Percentiles rank a stretch among this genome's conserved stretches.
Conservation (phyloP, 1,139 yeast species). For the Kodamaea derodonti region DNA sequence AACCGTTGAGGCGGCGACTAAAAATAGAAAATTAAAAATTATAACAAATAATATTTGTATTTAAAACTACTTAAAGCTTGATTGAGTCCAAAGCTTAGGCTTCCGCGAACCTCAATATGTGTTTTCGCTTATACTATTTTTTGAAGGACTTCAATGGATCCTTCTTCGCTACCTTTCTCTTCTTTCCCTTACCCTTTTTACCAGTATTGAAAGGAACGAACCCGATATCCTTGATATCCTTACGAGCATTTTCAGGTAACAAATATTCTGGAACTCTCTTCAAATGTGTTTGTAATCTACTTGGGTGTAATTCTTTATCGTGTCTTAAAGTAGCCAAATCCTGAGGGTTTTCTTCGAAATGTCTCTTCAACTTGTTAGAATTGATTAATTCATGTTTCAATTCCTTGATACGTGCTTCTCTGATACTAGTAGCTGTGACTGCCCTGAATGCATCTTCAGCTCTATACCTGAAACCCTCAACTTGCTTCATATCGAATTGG, state of each 20-base stretch:
- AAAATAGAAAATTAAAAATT: no score
- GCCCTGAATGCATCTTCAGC: slow-evolving; percentile 97
- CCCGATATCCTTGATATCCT: slow-evolving; percentile 57
- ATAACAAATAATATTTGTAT: no score
- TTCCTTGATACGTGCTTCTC: slow-evolving; percentile 93
- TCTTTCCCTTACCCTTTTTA: slow-evolving; percentile 19
- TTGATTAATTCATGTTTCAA: slow-evolving; percentile 82
- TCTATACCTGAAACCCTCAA: slow-evolving; percentile 94
- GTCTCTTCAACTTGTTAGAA: slow-evolving; percentile 87
- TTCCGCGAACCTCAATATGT: no score
- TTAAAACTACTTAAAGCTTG: no score
- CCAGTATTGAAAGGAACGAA: slow-evolving; percentile 70
- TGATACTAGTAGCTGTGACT: slow-evolving; percentile 81
- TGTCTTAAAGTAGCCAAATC: slow-evolving; percentile 87
- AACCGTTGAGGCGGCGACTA: no score
- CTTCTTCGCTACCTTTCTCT: slow-evolving; percentile 35
- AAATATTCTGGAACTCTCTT: slow-evolving; percentile 91
- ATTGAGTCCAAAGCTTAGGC: no score
- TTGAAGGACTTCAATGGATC: slow-evolving; percentile 68
- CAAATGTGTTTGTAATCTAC: slow-evolving; percentile 79
- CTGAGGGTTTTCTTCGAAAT: slow-evolving; percentile 97
- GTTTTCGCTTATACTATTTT: no score
- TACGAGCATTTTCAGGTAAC: slow-evolving; percentile 75
- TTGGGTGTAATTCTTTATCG: slow-evolving; percentile 82
- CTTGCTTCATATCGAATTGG: slow-evolving; percentile 87